A percentile compares a stretch with the other conserved stretches of the same genome.
phyloP scores from a whole-genome alignment of 306 rosid genomes.

The Prunus mongolica region DNA sequence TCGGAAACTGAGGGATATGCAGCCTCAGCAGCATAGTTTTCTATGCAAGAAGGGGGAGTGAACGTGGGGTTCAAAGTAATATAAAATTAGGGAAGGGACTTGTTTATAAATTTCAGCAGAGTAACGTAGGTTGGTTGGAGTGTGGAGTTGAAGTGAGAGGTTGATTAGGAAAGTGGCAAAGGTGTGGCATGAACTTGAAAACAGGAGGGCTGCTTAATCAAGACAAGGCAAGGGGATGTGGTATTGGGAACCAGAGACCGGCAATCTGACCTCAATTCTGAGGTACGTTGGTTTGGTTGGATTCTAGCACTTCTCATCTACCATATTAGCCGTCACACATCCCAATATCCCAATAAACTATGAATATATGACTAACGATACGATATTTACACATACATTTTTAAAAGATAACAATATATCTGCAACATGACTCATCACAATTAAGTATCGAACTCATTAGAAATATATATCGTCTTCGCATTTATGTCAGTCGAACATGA shows the following conservation, averaged over 20 bases:
- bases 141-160: background rate
- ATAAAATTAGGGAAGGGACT: background rate
- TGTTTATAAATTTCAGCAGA: background rate
- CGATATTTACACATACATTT: too few relatives aligned
- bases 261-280: slow-evolving; percentile 65
- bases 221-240: slow-evolving; percentile 59
- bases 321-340: slow-evolving; percentile 13
- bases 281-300: slow-evolving; percentile 58
- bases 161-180: slow-evolving; percentile 52
- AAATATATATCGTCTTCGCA: too few relatives aligned
- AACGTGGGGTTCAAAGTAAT: slow-evolving; percentile 41
- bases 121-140: background rate
- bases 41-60: slow-evolving; percentile 53
- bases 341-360: slow-evolving; percentile 18
- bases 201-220: slow-evolving; percentile 43
- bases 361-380: background rate
- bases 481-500: too few relatives aligned
- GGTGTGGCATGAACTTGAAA: slow-evolving; percentile 65
- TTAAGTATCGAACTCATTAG: too few relatives aligned
- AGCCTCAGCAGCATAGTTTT: slow-evolving; percentile 40
- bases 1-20: slow-evolving; percentile 82
- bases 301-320: slow-evolving; percentile 26
- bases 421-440: too few relatives aligned
- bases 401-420: too few relatives aligned
- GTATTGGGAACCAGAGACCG: slow-evolving; percentile 66